Base-by-base conservation (phyloP, 2,329 filamentous ascomycete genomes). In the Byssochlamys sp. region DNA sequence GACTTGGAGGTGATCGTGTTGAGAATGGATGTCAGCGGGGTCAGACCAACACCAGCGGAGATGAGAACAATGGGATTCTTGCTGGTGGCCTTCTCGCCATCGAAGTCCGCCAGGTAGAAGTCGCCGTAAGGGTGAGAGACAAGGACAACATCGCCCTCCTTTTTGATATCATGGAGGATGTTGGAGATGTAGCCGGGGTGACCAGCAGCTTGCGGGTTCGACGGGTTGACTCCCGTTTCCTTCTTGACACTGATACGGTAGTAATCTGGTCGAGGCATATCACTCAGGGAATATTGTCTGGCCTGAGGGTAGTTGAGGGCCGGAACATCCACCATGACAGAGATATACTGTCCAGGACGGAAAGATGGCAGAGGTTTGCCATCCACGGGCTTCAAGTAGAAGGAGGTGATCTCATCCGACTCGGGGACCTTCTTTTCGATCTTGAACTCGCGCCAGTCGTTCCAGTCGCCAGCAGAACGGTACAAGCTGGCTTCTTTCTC, bases 221-320 rank as follows among this genome's bases (percentile, higher is more conserved):
- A 71, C 25, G 81, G 78, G 53, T 78, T 73, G 12, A 83, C 66
- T 3, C 84, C 85, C 1, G 75, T 69, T 65, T 90, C 86, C 59
- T 79, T 81, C 78, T 89, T 89, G 57, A 91, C 80, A 54, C 81
- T 87, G 72, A 90, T 85, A 29, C 88, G 82, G 71, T 88, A 88
- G 71, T 84, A 81, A 54, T 82, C 78, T 7, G 79, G 73, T 1
- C 76, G 76, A 1, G 84, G 86, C 54, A 81, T 78, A 61, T 89
- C 86, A 65, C 82, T 87, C 60, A 91, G 78, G 27, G 85, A 88
- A 73, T 90, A 91, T 71, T 90, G 88, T 31, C 87, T 78, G 19
- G 83, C 79, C 71, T 91, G 88, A 62, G 78, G 73, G 67, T 84
- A 78, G n/a, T 81, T 81, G 25, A 87, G 77, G 53, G 77, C 74